Base-by-base conservation (phyloP, 805 yeast species). In the Candida corydali region DNA sequence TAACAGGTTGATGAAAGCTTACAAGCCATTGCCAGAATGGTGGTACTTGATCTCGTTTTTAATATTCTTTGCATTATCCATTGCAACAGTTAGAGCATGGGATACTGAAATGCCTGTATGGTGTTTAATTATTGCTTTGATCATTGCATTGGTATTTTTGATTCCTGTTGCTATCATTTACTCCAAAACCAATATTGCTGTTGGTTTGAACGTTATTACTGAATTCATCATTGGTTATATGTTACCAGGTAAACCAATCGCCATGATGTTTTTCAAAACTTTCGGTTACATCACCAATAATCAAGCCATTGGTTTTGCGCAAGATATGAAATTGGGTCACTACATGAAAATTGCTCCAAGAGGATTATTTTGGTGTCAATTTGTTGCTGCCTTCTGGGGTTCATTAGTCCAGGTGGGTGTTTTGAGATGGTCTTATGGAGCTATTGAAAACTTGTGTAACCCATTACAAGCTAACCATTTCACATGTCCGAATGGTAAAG, bases 1-100 rank as follows among this genome's bases (percentile, higher is more conserved):
- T 49, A 63, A 63, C 58, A 63, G 80, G 42, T 66, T 80, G 41
- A 79, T 81, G 82, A 59, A 58, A 32, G 46, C 36, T 43, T 67
- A 49, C 46, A 61, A 53, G 37, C 61, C 58, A 49, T 61, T 61
- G 9, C 73, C 73, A 28, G 70, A 65, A 38, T 67, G 73, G 73
- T 67, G 73, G 73, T 66, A 49, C 40, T 44, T 37, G 3, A 36
- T 61, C 29, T 48, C 59, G 8, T 59, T 63, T 41, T 45, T 63
- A 10, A 39, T 47, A 4, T 44, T 54, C 22, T 42, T 65, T 44
- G 70, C 56, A 14, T 38, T 63, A 36, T 51, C 71, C 10, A 54
- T 66, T 38, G 69, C 55, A 18, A 60, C 70, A 22, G 50, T 65
- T 40, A 49, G 61, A 48, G 59, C 47, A 28, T 64, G 70, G 69